Evolutionary conservation across 768 basidiomycete genomes (phyloP), one percentile per base, ranked within the genome.

Genomic region (Mycena kentingensis): DNA sequence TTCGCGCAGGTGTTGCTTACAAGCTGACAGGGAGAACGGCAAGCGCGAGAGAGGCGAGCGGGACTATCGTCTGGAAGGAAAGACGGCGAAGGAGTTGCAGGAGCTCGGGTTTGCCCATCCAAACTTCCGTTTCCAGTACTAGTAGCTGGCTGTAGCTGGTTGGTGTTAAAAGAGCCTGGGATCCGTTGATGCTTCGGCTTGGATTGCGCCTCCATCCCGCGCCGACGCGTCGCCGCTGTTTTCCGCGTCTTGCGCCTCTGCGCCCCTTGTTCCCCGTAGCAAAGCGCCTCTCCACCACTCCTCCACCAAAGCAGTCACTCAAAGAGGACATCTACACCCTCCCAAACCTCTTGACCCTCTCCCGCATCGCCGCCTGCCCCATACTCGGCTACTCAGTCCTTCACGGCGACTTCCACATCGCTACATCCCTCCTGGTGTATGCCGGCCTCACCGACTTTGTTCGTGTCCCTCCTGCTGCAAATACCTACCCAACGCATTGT

Each of bases 361-460:
- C 93, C 2, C 82, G 97, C 38, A 95, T 99, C 60, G 61, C 84
- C 15, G 83, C 96, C 0, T 97, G 94, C 65, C 97, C 97, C 10
- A 75, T 88, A 12, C 80, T 99, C n/a, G 96, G 91, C 4, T 97
- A 89, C 82, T 83, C 87, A 25, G 89, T 98, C 50, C 63, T 98
- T 31, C 72, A 93, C 31, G 87, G 86, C 51, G 79, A 97, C 63
- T 94, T 90, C 63, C 68, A 78, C 36, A 73, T 87, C 44, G 95
- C 97, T 15, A 92, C 94, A 0, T 80, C 83, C 3, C 68, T 99
- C 21, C 79, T 99, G 13, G 82, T 88, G 7, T 95, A 93, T 63
- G 94, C 95, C 1, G 94, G 95, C n/a, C 71, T 94, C 49, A 92
- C 92, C 4, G 97, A 98, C 70, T 71, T 87, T 77, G 95, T 98